A percentile compares a stretch with the other conserved stretches of the same genome.
phyloP scores from a whole-genome alignment of 2,329 filamentous ascomycete genomes.

The Venturiaceae sp. region DNA sequence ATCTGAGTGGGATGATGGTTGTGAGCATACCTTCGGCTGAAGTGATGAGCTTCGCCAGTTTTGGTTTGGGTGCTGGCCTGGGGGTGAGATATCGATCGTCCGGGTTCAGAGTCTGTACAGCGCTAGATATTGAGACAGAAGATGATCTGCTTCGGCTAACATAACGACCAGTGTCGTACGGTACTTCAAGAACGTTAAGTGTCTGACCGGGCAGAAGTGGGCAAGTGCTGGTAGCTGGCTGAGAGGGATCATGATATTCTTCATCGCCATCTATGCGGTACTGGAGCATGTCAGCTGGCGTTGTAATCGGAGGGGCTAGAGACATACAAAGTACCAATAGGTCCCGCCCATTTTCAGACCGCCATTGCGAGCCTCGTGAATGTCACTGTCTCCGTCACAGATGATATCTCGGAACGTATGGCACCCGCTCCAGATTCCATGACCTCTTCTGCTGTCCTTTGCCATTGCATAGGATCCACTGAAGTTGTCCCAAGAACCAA shows the following conservation, averaged over 20 bases:
- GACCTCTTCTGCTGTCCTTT: conserved; percentile 64
- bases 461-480: conserved; percentile 68
- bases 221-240: conserved; percentile 68
- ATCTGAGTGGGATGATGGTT: background rate
- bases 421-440: conserved; percentile 76
- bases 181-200: conserved; percentile 77
- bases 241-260: conserved; percentile 64
- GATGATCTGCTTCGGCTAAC: conserved; percentile 53
- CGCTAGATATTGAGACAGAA: conserved; percentile 45
- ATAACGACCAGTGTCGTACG: conserved; percentile 42
- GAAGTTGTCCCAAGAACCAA: conserved; percentile 97
- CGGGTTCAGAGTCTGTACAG: conserved; percentile 68
- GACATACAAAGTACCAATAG: conserved; percentile 89
- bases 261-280: conserved; percentile 73
- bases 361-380: conserved; percentile 53
- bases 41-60: conserved; percentile 34
- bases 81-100: conserved; percentile 66
- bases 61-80: conserved; percentile 44
- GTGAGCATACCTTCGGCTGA: conserved; percentile 12
- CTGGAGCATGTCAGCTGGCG: conserved; percentile 36
- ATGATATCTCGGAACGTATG: conserved; percentile 79
- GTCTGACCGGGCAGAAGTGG: conserved; percentile 81
- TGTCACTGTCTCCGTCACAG: conserved; percentile 58
- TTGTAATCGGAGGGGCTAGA: conserved; percentile 8
- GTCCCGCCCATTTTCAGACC: conserved; percentile 86